Evolutionary conservation across 169 alveolate species (phyloP), one percentile per base, ranked within the genome.

Genomic region (Pseudocohnilembus persalinus): DNA sequence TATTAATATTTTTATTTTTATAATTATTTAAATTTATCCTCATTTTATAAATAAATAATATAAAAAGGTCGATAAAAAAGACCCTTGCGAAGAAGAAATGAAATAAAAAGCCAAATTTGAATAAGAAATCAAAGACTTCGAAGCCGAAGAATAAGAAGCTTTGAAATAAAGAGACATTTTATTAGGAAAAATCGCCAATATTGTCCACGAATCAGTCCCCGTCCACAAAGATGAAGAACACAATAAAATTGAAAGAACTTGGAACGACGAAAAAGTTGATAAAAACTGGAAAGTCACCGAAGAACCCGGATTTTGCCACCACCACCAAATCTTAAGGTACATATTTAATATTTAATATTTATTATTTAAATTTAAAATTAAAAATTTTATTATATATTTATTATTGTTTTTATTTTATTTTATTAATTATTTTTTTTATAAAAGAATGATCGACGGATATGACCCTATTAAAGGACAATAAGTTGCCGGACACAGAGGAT

Each of bases 401-500:
- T 0, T 29, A 33, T 25, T 27, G 30, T 73, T 73, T 73, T 4
- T 73, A 15, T 4, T 73, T 27, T 11, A 34, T 1, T 77, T 32
- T 27, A 33, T 77, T 1, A 33, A 27, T 29, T 0, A 77, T 32
- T 31, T 1, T 0, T 76, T 0, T 0, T 16, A 31, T 31, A 76
- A 25, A 29, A 33, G 74, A 33, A 26, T 1, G 31, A 76, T 30
- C 29, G 35, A 76, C 15, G 35, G 98, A 72, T 95, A 92, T 76
- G 98, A 98, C 80, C 92, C 93, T n/a, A 96, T 95, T 68, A 96
- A 98, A 79, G 99, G 99, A 0, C 94, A 95, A 65, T 98, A 98
- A 88, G 96, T 98, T 28, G 99, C 99, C 28, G 99, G 99, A 0
- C 99, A 98, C 90, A 92, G 99, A 63, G 99, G 99, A 29, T 99